Evolutionary conservation across 495 filamentous ascomycete species (phyloP), one percentile per base, ranked within the genome.

Genomic region (Elaphomyces granulatus): DNA sequence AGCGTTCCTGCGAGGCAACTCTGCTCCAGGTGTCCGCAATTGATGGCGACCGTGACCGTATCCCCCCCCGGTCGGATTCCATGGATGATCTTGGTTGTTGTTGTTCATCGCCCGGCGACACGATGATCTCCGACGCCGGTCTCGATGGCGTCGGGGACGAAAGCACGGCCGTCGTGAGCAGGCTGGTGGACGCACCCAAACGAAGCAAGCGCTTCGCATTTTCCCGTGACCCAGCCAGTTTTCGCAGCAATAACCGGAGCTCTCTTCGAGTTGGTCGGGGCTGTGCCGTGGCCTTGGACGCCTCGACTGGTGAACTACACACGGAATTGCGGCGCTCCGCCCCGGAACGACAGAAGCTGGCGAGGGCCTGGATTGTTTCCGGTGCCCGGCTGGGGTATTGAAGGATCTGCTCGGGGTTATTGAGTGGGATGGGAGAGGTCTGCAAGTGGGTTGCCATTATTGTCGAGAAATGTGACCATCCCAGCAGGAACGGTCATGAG

Each of bases 151-250:
- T 40, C 20, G 51, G 39, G 39, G 53, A 49, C 14, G 45, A 42
- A 23, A 57, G 21, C 34, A 43, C 37, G 4, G 12, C 19, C 20
- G 14, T 36, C 14, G 15, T 36, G 18, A 20, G 35, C 28, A 26
- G 48, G 32, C 40, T 42, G 8, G 26, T 38, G n/a, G 37, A 36
- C 20, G 58, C 51, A 37, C 60, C 58, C 44, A 66, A 45, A 51
- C 64, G 64, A 54, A 72, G 58, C 49, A 68, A 50, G 38, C 64
- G 64, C 58, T 65, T 64, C 10, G 65, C 64, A 58, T 63, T 66
- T 43, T 70, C 66, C 40, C 64, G 62, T 50, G 66, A 60, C 18
- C 59, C 56, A 50, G 62, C 63, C 58, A 70, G 53, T 50, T 63
- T 68, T 53, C 41, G 53, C 32, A 37, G 18, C 10, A 67, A 39